A percentile compares a stretch with the other conserved stretches of the same genome.
Conservation (phyloP, 768 basidiomycete genomes). For the Fibroporia radiculosa region DNA sequence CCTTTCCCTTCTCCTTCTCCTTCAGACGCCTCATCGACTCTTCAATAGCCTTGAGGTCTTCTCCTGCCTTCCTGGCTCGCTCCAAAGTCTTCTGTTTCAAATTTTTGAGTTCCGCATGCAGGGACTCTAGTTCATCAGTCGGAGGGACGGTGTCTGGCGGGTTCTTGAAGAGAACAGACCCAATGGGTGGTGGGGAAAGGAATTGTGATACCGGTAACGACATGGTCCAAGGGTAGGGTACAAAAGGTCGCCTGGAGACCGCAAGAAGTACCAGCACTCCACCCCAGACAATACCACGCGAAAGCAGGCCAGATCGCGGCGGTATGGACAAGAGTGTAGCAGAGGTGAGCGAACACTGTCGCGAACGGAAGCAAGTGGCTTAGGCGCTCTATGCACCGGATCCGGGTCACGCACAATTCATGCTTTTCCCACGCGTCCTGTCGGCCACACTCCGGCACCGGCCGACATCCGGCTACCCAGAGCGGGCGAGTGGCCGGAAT, state of each 20-base stretch:
- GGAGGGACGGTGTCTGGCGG: slow-evolving; percentile 61
- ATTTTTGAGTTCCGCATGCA: slow-evolving; percentile 53
- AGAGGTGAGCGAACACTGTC: slow-evolving; percentile 10
- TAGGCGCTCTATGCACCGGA: slow-evolving; percentile 10
- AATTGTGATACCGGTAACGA: slow-evolving; percentile 52
- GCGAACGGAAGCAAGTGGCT: slow-evolving; percentile 17
- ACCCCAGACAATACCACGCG: not conserved
- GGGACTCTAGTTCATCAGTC: slow-evolving; percentile 60
- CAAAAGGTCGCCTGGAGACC: slow-evolving; percentile 5
- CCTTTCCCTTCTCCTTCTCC: slow-evolving; percentile 71
- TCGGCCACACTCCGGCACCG: too few species aligned
- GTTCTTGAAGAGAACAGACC: slow-evolving; percentile 55
- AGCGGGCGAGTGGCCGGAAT: too few species aligned
- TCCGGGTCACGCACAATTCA: slow-evolving; percentile 11
- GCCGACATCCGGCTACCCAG: too few species aligned
- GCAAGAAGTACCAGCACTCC: not conserved
- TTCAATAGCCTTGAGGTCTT: slow-evolving; percentile 67
- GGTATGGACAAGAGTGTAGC: not conserved
- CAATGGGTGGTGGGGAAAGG: slow-evolving; percentile 38
- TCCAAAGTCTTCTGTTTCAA: slow-evolving; percentile 49
- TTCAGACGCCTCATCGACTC: slow-evolving; percentile 71
- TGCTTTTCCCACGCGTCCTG: not conserved
- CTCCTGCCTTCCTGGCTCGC: slow-evolving; percentile 65
- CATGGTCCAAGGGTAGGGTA: slow-evolving; percentile 33
- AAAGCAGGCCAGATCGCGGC: not conserved